Evolutionary conservation across 2,329 filamentous ascomycete species (phyloP).

Genomic region (Paradendryphiella salina): DNA sequence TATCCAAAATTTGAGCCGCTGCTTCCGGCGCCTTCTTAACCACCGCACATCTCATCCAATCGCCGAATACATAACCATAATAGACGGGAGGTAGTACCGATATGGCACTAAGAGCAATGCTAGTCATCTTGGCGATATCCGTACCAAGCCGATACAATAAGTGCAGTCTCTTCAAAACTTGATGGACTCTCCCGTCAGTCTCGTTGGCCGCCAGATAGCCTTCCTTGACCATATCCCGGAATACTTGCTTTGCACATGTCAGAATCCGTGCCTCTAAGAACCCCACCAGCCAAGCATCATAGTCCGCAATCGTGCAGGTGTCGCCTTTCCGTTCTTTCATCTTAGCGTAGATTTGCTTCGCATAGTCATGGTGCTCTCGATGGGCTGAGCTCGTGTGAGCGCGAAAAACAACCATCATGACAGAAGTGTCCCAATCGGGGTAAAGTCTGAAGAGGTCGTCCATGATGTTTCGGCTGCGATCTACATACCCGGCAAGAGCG

Average conservation of each 20-base stretch:
- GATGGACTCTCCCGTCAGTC: conserved; percentile 26
- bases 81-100: conserved; percentile 56
- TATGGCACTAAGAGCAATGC: conserved; percentile 48
- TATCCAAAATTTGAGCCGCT: conserved; percentile 70
- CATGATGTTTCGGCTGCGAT: conserved; percentile 61
- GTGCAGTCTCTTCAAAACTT: conserved; percentile 33
- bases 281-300: conserved; percentile 71
- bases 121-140: conserved; percentile 36
- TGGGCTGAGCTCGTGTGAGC: conserved; percentile 61
- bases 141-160: conserved; percentile 36
- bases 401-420: conserved; percentile 70
- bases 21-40: conserved; percentile 63
- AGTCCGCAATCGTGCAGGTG: conserved; percentile 70
- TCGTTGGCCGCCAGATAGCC: conserved; percentile 50
- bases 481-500: conserved; percentile 60
- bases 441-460: conserved; percentile 56
- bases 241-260: conserved; percentile 72
- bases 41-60: conserved; percentile 85
- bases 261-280: conserved; percentile 69
- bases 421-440: conserved; percentile 56
- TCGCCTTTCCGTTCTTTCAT: conserved; percentile 63
- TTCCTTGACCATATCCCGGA: conserved; percentile 83
- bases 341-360: conserved; percentile 53
- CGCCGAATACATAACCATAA: conserved; percentile 83
- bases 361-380: conserved; percentile 53